Evolutionary conservation across 2,329 filamentous ascomycete species (phyloP), one percentile per base, ranked within the genome.

Genomic region (Aspergillus sp.): DNA sequence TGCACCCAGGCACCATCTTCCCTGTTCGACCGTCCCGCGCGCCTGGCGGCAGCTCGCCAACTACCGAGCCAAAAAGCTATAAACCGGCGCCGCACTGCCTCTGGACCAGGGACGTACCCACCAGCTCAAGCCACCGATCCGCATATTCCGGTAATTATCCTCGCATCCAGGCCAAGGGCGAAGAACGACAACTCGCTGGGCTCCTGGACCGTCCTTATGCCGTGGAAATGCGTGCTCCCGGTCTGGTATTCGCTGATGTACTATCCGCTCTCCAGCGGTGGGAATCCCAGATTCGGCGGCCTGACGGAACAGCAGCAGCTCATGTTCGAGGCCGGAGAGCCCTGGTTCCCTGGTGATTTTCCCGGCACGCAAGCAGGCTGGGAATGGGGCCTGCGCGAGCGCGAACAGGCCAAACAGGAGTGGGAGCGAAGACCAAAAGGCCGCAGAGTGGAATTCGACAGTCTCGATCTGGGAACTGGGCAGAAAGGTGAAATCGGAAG

Each of bases 231-330:
- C 47, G 81, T 96, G 22, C 67, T 77, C 22, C 76, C 85, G 0
- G 68, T 95, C 19, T 98, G 91, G 91, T 81, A 89, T 47, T 78
- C 76, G 29, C 62, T 96, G 10, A 80, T 93, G 61, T 86, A 86
- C 51, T 86, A 80, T 38, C 84, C 85, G 0, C 68, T 93, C 1
- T 82, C 78, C 0, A 82, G 78, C 1, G 86, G 86, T 5, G 80
- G 81, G 0, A 93, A 86, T 38, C 82, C 85, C 1, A 72, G 80
- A 15, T 86, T 93, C 45, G 89, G 84, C 1, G 89, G 91, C 0
- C 51, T 95, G 19, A 71, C 84, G 27, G 82, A 98, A 58, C 69
- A 77, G 31, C 74, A 78, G 22, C 89, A 96, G 53, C 70, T 93
- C 14, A 67, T 78, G 1, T 93, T 94, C 51, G 88, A 96, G 61